Percentiles rank a stretch among this genome's conserved stretches.
Conservation (phyloP, 1,284 basidiomycete genomes). For the Ganoderma leucocontextum region DNA sequence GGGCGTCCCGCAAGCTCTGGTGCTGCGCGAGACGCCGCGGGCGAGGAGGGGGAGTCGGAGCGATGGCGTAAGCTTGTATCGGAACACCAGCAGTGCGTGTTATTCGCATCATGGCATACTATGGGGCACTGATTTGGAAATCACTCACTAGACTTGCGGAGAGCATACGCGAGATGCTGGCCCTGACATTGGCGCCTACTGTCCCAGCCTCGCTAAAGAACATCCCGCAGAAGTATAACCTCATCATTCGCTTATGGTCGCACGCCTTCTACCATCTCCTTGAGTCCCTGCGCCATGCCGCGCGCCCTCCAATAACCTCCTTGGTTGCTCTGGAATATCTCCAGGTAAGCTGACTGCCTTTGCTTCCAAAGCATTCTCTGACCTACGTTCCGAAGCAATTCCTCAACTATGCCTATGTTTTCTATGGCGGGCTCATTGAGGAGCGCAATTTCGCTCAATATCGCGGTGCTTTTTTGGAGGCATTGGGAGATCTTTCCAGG, state of each 20-base stretch:
- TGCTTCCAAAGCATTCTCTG: not conserved
- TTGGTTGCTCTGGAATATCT: slow-evolving; percentile 54
- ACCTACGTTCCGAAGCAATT: slow-evolving; percentile 58
- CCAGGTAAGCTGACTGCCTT: slow-evolving; percentile 35
- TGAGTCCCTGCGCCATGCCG: slow-evolving; percentile 88
- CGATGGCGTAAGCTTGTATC: slow-evolving; percentile 71
- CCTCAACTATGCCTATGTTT: slow-evolving; percentile 94
- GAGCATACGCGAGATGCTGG: slow-evolving; percentile 87
- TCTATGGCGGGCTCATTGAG: slow-evolving; percentile 92
- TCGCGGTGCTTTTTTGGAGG: slow-evolving; percentile 91
- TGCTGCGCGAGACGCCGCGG: slow-evolving; percentile 42
- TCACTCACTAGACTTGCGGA: slow-evolving; percentile 76
- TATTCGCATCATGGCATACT: slow-evolving; percentile 10
- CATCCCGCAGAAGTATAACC: slow-evolving; percentile 94
- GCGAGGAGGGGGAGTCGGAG: slow-evolving; percentile 67
- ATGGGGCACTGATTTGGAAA: slow-evolving; percentile 3
- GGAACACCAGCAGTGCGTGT: slow-evolving; percentile 75
- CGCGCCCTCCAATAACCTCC: slow-evolving; percentile 80
- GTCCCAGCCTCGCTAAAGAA: slow-evolving; percentile 89
- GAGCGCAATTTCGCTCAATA: slow-evolving; percentile 78
- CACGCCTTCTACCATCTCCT: slow-evolving; percentile 91
- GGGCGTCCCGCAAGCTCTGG: slow-evolving; percentile 41
- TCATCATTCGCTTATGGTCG: slow-evolving; percentile 93
- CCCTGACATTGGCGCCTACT: slow-evolving; percentile 85
- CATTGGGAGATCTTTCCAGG: slow-evolving; percentile 93